These are phyloP conservation scores for Carex scoparia DNA, from an alignment of 176 grass and related monocot genomes.

Conservation along the genomic window DNA sequence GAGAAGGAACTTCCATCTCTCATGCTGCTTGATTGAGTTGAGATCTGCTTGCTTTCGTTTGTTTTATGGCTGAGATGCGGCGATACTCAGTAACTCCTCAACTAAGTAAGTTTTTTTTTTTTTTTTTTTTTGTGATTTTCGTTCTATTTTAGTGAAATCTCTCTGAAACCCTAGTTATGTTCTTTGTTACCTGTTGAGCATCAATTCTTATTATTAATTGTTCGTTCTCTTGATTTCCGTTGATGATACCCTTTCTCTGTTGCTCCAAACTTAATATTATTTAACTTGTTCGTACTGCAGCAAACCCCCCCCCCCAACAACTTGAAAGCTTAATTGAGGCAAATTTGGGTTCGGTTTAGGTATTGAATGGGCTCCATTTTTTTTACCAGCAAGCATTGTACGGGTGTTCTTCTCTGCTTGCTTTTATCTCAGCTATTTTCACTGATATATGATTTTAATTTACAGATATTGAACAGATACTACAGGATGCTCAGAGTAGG, in stretches of 20 bases:
- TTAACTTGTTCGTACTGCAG: no score
- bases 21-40: slow-evolving; percentile 18
- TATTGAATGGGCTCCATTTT: no score
- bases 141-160: background rate
- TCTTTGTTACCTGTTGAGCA: background rate
- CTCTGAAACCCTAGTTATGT: background rate
- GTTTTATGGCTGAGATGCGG: slow-evolving; percentile 29
- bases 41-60: background rate
- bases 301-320: no score
- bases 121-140: background rate
- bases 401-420: background rate
- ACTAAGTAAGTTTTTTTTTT: slow-evolving; percentile 28
- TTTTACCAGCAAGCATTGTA: no score
- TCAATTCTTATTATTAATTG: background rate
- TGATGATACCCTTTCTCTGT: no score
- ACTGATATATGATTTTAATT: slow-evolving; percentile 23
- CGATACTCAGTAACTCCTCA: slow-evolving; percentile 43
- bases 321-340: no score
- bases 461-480: slow-evolving; percentile 92
- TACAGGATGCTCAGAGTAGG: slow-evolving; percentile 77
- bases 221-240: no score
- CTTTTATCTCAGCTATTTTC: slow-evolving; percentile 19
- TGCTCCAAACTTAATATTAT: no score
- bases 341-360: no score
- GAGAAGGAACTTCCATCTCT: slow-evolving; percentile 9